Conservation (phyloP, 1,284 basidiomycete species). For the Apiotrichum montevideense region DNA sequence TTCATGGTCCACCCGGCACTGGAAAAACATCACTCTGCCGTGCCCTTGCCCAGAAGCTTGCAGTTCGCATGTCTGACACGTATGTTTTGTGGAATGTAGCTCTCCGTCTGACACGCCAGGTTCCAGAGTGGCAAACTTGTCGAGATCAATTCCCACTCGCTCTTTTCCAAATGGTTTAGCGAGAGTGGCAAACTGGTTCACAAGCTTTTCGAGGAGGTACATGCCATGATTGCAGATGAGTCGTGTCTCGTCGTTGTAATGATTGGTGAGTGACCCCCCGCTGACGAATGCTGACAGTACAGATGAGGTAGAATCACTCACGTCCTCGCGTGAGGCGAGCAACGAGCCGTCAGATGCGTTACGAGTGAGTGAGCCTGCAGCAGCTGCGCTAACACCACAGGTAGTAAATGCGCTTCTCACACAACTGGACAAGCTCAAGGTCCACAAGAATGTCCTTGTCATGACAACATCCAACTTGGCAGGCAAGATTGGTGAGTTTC, state of each 20-base stretch:
- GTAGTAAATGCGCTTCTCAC: slow-evolving; percentile 97
- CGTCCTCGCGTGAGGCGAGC: slow-evolving; percentile 83
- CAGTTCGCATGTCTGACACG: slow-evolving; percentile 80
- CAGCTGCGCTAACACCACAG: slow-evolving; percentile 47
- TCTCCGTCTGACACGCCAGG: slow-evolving; percentile 46
- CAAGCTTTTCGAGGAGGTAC: slow-evolving; percentile 80
- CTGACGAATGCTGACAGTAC: background rate
- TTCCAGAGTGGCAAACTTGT: slow-evolving; percentile 80
- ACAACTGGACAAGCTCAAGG: slow-evolving; percentile 91
- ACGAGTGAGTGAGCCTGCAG: slow-evolving; percentile 53
- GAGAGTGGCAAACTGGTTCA: slow-evolving; percentile 98
- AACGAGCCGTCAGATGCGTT: slow-evolving; percentile 95
- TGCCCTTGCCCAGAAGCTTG: slow-evolving; percentile 90
- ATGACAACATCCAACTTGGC: slow-evolving; percentile 96
- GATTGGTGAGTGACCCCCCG: slow-evolving; percentile 60
- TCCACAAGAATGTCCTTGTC: slow-evolving; percentile 85
- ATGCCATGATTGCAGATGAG: slow-evolving; percentile 80
- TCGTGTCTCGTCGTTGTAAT: slow-evolving; percentile 87
- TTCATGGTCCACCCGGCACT: slow-evolving; percentile 96
- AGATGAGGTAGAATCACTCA: slow-evolving; percentile 97
- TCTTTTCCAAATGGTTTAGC: slow-evolving; percentile 96
- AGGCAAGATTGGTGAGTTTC: slow-evolving; percentile 74
- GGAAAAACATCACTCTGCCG: slow-evolving; percentile 95
- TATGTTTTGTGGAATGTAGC: slow-evolving; percentile 37
- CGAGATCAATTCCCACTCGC: slow-evolving; percentile 95